Percentiles rank a stretch among this genome's conserved stretches.
Conservation (phyloP, 1,139 yeast genomes). For the Diutina mesorugosa region DNA sequence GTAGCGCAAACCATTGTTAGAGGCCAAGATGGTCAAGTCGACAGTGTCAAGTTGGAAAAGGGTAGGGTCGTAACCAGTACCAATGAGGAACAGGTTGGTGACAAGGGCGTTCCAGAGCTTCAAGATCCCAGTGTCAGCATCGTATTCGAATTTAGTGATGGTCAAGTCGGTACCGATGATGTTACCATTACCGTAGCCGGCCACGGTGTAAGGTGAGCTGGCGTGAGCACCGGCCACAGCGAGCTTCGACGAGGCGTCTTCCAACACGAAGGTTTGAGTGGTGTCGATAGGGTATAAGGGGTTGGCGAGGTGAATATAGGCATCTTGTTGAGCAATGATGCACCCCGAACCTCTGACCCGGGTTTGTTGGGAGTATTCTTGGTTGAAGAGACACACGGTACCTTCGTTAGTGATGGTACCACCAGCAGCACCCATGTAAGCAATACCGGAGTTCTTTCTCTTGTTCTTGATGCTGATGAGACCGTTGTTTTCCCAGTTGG, state of each 20-base stretch:
- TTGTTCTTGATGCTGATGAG: neutral
- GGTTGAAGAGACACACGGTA: constrained; percentile 5
- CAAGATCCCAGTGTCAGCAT: constrained; percentile 12
- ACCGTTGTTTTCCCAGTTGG: neutral
- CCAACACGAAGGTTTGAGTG: neutral
- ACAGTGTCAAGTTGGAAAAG: constrained; percentile 8
- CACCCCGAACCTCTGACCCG: constrained; percentile 4
- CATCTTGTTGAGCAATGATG: constrained; percentile 1
- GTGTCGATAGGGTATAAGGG: neutral
- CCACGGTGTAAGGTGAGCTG: constrained; percentile 11
- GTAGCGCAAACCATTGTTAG: constrained; percentile 11
- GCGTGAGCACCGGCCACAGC: neutral
- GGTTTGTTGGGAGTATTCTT: constrained; percentile 4
- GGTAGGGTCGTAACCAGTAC: constrained; percentile 9
- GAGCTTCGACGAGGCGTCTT: neutral
- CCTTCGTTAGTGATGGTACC: constrained; percentile 4
- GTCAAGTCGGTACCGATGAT: constrained; percentile 8
- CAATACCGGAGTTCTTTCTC: neutral
- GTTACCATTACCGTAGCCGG: constrained; percentile 21
- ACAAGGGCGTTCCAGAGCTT: constrained; percentile 4
- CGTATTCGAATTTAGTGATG: constrained; percentile 10
- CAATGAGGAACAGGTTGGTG: constrained; percentile 11
- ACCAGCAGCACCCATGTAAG: neutral
- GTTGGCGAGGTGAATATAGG: constrained; percentile 2
- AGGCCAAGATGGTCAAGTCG: constrained; percentile 6